phyloP scores from a whole-genome alignment of 768 basidiomycete genomes.

The Kwoniella newhampshirensis region DNA sequence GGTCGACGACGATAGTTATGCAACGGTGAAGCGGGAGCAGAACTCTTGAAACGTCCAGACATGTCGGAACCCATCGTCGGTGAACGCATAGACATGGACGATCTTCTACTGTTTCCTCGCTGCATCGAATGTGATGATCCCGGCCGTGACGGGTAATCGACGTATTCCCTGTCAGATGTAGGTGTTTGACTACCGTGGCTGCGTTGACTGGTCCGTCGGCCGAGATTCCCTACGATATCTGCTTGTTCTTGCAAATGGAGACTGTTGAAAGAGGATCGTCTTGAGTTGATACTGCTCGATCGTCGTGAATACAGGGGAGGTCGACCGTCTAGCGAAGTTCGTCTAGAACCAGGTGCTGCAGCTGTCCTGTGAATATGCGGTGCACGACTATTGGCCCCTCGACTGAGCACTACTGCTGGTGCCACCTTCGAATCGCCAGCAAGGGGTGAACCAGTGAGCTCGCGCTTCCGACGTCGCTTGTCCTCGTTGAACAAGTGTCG shows the following conservation, averaged over 20 bases:
- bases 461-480: slow-evolving; percentile 71
- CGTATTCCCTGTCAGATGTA: slow-evolving; percentile 66
- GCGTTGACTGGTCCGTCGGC: slow-evolving; percentile 58
- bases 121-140: slow-evolving; percentile 79
- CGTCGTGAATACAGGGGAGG: slow-evolving; percentile 77
- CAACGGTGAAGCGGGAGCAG: slow-evolving; percentile 72
- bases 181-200: slow-evolving; percentile 79
- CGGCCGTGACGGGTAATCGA: slow-evolving; percentile 63
- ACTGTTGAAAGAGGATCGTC: slow-evolving; percentile 65
- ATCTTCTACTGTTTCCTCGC: slow-evolving; percentile 50
- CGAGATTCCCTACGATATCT: slow-evolving; percentile 51
- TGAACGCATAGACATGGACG: slow-evolving; percentile 72
- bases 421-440: slow-evolving; percentile 14
- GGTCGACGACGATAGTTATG: slow-evolving; percentile 72
- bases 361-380: slow-evolving; percentile 34
- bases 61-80: slow-evolving; percentile 66
- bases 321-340: slow-evolving; percentile 57
- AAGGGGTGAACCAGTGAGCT: slow-evolving; percentile 16
- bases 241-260: slow-evolving; percentile 60
- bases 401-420: slow-evolving; percentile 32
- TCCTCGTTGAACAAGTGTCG: slow-evolving; percentile 92
- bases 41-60: slow-evolving; percentile 58
- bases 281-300: slow-evolving; percentile 87
- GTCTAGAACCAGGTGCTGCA: slow-evolving; percentile 24
- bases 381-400: slow-evolving; percentile 35